Evolutionary conservation across 345 rosid genomes (phyloP), one percentile per base, ranked within the genome.

Genomic region (Camelina hispida): DNA sequence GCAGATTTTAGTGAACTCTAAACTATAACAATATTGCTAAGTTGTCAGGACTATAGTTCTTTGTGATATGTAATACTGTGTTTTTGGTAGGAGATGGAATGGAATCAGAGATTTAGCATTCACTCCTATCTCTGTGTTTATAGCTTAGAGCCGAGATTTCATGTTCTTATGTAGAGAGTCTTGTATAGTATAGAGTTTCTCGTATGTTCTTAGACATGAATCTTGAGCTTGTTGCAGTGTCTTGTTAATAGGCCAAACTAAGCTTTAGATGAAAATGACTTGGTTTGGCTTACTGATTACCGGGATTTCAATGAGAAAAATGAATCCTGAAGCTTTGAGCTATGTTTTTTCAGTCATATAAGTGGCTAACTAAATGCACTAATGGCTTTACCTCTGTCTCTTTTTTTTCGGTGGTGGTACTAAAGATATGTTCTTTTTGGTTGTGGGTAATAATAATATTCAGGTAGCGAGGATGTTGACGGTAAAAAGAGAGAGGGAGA

Each of bases 391-490:
- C 7, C 3, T 18, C 10, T 35, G 48, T 38, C 15, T 51, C 6
- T n/a, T 40, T 20, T 10, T n/a, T 51, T 20, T 10, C 0, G 30
- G 30, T 28, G 30, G 30, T 51, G 47, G 64, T 14, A 22, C 44
- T 76, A 22, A 76, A 69, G 75, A 47, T 54, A 2, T 35, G 65
- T 34, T 77, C 0, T 12, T 57, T 43, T 64, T 71, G 53, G 48
- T 32, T 69, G 46, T 65, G 75, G 76, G 52, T 78, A 20, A 15
- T 0, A 20, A 15, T 0, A 28, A 28, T 28, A 18, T 28, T 75
- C 30, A 94, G 93, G 78, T 90, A 38, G 96, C 98, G 35, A 79
- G 96, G 18, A 84, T 88, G 87, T 85, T 91, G 66, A 91, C 98
- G 3, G 86, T 94, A 11, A 94, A 76, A 74, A 82, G 96, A 48